Percentiles rank a stretch among this genome's conserved stretches.
phyloP scores from a whole-genome alignment of 176 grass and related monocot species.

The Elaeis guineensis region DNA sequence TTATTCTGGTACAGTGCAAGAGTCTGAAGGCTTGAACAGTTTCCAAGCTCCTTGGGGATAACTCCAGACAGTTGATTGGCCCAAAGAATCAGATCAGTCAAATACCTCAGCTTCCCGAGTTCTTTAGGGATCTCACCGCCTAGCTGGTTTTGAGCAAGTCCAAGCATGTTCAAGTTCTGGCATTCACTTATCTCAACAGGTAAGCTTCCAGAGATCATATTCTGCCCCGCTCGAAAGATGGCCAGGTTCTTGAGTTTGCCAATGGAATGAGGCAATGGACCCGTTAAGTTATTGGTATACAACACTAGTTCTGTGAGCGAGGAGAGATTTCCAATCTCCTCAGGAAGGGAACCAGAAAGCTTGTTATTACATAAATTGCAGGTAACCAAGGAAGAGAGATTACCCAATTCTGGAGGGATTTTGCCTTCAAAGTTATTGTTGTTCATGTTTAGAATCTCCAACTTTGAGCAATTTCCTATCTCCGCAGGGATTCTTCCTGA shows the following conservation, averaged over 20 bases:
- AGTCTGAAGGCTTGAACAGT: conserved; percentile 53
- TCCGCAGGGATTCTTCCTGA: conserved; percentile 53
- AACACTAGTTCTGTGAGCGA: conserved; percentile 71
- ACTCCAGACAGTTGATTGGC: conserved; percentile 68
- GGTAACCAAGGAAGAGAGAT: conserved; percentile 36
- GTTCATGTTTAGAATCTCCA: conserved; percentile 47
- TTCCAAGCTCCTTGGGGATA: conserved; percentile 76
- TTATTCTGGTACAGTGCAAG: conserved; percentile 83
- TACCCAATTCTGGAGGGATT: conserved; percentile 59
- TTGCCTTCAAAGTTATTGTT: conserved; percentile 60
- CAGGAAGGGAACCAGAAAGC: conserved; percentile 59
- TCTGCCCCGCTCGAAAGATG: conserved; percentile 73
- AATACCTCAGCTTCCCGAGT: conserved; percentile 43
- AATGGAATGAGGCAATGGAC: conserved; percentile 54
- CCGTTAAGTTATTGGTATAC: conserved; percentile 83
- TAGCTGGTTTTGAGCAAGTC: conserved; percentile 90
- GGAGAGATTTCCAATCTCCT: conserved; percentile 66
- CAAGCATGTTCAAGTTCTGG: conserved; percentile 52
- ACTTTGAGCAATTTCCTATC: conserved; percentile 54
- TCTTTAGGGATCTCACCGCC: conserved; percentile 63
- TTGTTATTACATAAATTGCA: conserved; percentile 89
- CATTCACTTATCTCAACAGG: conserved; percentile 77
- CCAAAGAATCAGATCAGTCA: conserved; percentile 79
- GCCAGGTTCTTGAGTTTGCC: conserved; percentile 69
- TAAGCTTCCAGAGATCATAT: conserved; percentile 76